Base-by-base conservation (phyloP, 148 eudicot species). In the Cornus florida region DNA sequence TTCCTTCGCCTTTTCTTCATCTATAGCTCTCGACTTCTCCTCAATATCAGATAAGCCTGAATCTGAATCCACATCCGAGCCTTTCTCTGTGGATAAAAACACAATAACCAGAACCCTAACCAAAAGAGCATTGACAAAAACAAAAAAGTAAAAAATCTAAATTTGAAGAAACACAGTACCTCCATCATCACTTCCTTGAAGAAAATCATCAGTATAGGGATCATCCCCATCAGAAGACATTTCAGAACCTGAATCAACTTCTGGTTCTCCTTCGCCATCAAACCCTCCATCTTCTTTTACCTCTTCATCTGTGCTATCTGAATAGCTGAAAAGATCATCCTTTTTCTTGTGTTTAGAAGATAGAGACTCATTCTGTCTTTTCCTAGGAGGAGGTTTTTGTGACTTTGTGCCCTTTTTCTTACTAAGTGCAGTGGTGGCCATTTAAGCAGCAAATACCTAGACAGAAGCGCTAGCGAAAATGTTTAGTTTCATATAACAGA, bases 181-280 rank as follows among this genome's bases (percentile, higher is more conserved):
- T 67, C 74, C 89, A 24, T 81, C 94, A 11, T 86, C 92, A 84
- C 88, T 82, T 81, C 89, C 93, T 73, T 79, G 83, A 57, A 92
- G 86, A 46, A 94, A 86, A 79, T 94, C 94, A 79, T 86, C 89
- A 0, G 82, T 79, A 76, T 88, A 80, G 0, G 88, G 87, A 24
- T 88, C 90, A 77, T 91, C 94, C 53, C 83, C 90, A n/a, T 86
- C 91, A 24, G 88, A 87, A 23, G 90, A 90, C 78, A 82, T 76
- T n/a, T 81, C 93, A 6, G 84, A 83, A 67, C 46, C 77, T 16
- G 85, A 84, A 70, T 71, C 84, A 9, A 50, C 84, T 35, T 79
- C 88, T 62, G 5, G 73, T 43, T 48, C 86, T 75, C 81, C 90
- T 69, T 56, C 38, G 38, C 4, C 83, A 39, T 73, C 77, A 32